Conservation (phyloP, 768 basidiomycete genomes). For the Trametes villosa region DNA sequence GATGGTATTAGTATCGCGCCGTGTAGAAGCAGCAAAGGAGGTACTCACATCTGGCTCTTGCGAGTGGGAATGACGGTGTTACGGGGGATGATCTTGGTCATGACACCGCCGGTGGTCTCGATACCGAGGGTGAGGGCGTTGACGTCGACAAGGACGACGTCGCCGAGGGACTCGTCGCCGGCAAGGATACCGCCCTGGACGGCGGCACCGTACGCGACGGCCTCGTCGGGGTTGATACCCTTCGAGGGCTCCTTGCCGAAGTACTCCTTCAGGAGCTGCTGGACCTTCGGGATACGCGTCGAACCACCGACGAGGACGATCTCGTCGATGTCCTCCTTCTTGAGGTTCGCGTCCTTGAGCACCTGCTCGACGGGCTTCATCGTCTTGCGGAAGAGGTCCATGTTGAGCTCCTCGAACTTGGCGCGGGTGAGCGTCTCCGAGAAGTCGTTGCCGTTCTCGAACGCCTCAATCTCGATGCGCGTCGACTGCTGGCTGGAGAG, state of each 20-base stretch:
- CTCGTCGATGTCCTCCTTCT: constrained; percentile 97
- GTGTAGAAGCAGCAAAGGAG: background rate
- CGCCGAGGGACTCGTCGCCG: constrained; percentile 88
- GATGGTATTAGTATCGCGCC: constrained; percentile 31
- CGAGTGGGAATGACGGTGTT: constrained; percentile 99
- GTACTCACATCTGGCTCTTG: constrained; percentile 88
- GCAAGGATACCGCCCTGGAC: constrained; percentile 98
- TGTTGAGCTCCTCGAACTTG: constrained; percentile 98
- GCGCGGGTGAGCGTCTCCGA: constrained; percentile 96
- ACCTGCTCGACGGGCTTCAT: constrained; percentile 99
- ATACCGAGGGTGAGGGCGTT: constrained; percentile 98
- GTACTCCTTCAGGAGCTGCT: constrained; percentile 97
- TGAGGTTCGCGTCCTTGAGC: constrained; percentile 95
- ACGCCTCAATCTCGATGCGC: constrained; percentile 92
- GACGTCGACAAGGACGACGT: constrained; percentile 95
- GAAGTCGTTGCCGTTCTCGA: constrained; percentile 96
- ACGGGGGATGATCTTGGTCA: constrained; percentile 96
- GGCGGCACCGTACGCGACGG: constrained; percentile 98
- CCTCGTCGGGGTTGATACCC: constrained; percentile 99
- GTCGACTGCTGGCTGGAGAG: constrained; percentile 89
- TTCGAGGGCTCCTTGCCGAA: constrained; percentile 98
- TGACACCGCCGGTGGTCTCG: constrained; percentile 97
- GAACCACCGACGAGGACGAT: constrained; percentile 95
- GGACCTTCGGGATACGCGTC: constrained; percentile 99
- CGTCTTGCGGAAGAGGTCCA: constrained; percentile 99